A percentile compares a stretch with the other conserved stretches of the same genome.
These are phyloP conservation scores for Gastrodia elata DNA, from an alignment of 106 monocot genomes.

Conservation along the genomic window DNA sequence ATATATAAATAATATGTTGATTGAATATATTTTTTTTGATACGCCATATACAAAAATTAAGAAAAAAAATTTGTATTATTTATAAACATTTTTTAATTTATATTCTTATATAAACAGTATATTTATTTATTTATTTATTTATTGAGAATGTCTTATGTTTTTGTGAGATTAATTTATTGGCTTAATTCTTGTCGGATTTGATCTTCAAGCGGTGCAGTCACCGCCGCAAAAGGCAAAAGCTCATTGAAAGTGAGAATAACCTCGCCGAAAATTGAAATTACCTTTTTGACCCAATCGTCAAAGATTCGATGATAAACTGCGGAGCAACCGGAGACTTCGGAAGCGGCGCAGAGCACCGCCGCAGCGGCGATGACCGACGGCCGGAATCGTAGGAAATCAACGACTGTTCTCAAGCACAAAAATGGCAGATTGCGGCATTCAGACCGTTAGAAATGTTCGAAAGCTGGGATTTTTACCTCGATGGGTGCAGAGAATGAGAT, in stretches of 20 bases:
- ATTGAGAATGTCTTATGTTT: too few relatives aligned
- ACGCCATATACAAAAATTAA: too few relatives aligned
- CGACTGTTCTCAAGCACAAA: conserved; percentile 24
- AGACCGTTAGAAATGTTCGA: not conserved
- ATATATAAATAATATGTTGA: too few relatives aligned
- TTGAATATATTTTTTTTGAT: too few relatives aligned
- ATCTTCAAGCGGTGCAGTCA: not conserved
- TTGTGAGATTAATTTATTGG: too few relatives aligned
- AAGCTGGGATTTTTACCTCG: conserved; percentile 27
- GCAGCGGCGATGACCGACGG: conserved; percentile 59
- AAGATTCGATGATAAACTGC: conserved; percentile 9
- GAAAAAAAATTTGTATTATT: too few relatives aligned
- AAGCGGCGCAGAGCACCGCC: conserved; percentile 32
- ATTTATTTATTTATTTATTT: too few relatives aligned
- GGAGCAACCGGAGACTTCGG: conserved; percentile 16
- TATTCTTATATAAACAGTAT: too few relatives aligned
- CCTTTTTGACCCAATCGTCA: conserved; percentile 26
- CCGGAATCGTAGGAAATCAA: conserved; percentile 41
- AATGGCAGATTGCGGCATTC: not conserved
- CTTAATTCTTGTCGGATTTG: not conserved
- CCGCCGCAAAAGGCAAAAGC: not conserved
- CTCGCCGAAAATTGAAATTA: conserved; percentile 6
- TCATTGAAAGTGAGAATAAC: not conserved
- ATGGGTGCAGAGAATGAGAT: conserved; percentile 37
- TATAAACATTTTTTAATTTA: too few relatives aligned